Conservation (phyloP, 2,329 filamentous ascomycete species). For the Dothidotthia symphoricarpi region DNA sequence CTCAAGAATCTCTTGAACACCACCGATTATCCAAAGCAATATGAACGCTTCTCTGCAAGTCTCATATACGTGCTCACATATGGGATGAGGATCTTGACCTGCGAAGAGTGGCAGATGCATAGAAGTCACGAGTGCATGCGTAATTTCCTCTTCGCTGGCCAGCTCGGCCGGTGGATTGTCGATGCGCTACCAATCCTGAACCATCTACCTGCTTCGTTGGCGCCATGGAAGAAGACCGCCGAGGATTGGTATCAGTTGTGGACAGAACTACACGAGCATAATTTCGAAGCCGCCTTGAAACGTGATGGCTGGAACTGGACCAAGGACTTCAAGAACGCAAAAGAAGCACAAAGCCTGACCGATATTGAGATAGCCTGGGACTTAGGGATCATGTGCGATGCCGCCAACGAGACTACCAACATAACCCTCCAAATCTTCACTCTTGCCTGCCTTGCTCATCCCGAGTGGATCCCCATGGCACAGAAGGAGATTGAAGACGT, state of each 20-base stretch:
- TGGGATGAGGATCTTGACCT: slow-evolving; percentile 35
- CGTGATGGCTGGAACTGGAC: slow-evolving; percentile 23
- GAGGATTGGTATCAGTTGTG: slow-evolving; percentile 13
- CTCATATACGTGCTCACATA: slow-evolving; percentile 42
- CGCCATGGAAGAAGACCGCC: slow-evolving; percentile 30
- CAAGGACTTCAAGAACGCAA: slow-evolving; percentile 15
- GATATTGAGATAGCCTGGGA: slow-evolving; percentile 17
- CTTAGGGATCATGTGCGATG: slow-evolving; percentile 19
- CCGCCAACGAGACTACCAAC: slow-evolving; percentile 22
- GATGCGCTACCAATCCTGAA: slow-evolving; percentile 48
- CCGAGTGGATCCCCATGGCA: slow-evolving; percentile 8
- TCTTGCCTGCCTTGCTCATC: slow-evolving; percentile 16
- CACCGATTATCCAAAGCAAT: slow-evolving; percentile 30
- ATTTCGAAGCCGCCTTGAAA: slow-evolving; percentile 12
- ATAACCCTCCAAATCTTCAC: slow-evolving; percentile 14
- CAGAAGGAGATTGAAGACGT: slow-evolving; percentile 21
- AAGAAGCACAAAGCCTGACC: slow-evolving; percentile 10
- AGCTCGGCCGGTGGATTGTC: slow-evolving; percentile 42
- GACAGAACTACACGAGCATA: slow-evolving; percentile 16
- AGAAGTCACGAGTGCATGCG: slow-evolving; percentile 11
- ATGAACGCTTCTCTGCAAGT: slow-evolving; percentile 42
- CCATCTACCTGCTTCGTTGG: slow-evolving; percentile 38
- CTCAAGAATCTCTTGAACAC: slow-evolving; percentile 41
- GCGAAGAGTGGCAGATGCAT: slow-evolving; percentile 18
- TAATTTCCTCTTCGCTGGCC: slow-evolving; percentile 16